A percentile compares a stretch with the other conserved stretches of the same genome.
phyloP scores from a whole-genome alignment of 2,329 filamentous ascomycete genomes.

The Fusarium redolens region DNA sequence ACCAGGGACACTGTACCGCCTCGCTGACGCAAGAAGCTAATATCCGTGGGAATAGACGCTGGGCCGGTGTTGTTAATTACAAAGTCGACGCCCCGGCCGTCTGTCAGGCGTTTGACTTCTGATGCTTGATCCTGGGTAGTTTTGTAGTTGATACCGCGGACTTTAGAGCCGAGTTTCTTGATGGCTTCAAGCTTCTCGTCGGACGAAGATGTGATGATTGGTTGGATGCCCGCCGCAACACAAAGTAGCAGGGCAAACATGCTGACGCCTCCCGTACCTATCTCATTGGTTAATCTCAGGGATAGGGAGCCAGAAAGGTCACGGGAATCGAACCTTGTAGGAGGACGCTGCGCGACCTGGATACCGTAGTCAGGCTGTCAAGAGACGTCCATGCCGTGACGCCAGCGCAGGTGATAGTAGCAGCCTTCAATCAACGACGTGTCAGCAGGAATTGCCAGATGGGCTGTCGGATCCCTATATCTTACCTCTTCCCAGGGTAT shows the following conservation, averaged over 20 bases:
- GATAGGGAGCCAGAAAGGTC: no score
- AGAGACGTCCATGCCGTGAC: neutral
- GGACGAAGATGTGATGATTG: neutral
- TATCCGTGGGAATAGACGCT: neutral
- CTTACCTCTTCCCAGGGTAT: neutral
- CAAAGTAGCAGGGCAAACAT: neutral
- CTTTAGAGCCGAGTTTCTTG: fast-evolving
- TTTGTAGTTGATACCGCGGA: neutral
- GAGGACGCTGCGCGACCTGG: neutral
- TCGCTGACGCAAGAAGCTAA: neutral
- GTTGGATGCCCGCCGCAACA: neutral
- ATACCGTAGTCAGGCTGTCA: fast-evolving
- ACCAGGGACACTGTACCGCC: neutral
- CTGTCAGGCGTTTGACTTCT: fast-evolving
- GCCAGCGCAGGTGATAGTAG: neutral
- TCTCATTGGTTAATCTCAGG: neutral
- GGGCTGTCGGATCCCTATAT: fast-evolving
- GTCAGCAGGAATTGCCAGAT: neutral
- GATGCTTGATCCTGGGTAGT: fast-evolving
- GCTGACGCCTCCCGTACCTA: neutral
- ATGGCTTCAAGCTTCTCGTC: neutral
- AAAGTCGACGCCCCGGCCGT: neutral
- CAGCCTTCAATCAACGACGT: neutral
- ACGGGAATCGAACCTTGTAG: neutral
- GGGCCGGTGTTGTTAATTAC: neutral